Evolutionary conservation across 2,329 filamentous ascomycete genomes (phyloP), one percentile per base, ranked within the genome.

Genomic region (Gaeumannomyces tritici): DNA sequence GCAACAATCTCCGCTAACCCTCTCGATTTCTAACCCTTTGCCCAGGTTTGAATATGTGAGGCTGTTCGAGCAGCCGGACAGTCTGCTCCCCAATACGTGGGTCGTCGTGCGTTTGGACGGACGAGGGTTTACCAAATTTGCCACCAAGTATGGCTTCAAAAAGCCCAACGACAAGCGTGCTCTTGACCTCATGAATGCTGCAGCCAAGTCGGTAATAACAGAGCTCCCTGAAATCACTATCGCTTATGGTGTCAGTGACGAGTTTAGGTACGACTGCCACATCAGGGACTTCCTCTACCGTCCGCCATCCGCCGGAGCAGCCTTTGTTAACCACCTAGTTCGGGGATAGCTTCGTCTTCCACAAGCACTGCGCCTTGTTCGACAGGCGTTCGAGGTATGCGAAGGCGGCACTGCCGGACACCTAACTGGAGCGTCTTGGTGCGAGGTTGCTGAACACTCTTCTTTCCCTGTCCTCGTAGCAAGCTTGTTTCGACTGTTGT

Each of bases 71-170:
- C 89, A 89, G 71, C 78, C 87, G 8, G 92, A 97, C 71, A 76
- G 77, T 58, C 78, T 99, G 55, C 82, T 98, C 27, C 91, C 88
- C 62, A 96, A 96, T 72, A 98, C 93, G 29, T 99, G 93, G 92
- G 89, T 98, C 63, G 91, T 98, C 26, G 87, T 99, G 62, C 88
- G 95, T 64, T 88, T 99, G 70, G 95, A 99, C 76, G 95, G 95
- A 28, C 84, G 93, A 66, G 93, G 92, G 24, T 99, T 99, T 76
- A 95, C 93, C 70, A 97, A 96, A 35, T 61, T 61, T 35, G 60
- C 54, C 65, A 82, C 85, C 65, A 90, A 89, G 73, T 95, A 98
- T 76, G 78, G 78, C 27, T 98, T 98, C 71, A 81, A 87, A 69
- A 99, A 98, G 76, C 95, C 95, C 54, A 99, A 98, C 75, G 95